phyloP scores from a whole-genome alignment of 73 alveolate genomes.

The Stentor coeruleus region DNA sequence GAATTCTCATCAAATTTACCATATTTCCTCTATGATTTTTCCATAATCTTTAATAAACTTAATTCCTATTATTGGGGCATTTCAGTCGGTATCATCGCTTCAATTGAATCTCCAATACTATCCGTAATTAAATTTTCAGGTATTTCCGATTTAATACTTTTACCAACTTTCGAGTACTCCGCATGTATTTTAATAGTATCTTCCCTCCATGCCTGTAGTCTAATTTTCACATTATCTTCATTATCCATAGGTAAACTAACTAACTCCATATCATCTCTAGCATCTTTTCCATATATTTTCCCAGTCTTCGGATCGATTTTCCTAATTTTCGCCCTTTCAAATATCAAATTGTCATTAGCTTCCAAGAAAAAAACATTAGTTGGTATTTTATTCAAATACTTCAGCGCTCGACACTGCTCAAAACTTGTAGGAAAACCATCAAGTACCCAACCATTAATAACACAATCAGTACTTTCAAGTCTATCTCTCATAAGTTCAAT shows the following conservation, averaged over 20 bases:
- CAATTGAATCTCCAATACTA: not conserved
- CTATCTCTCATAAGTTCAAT: constrained; percentile 74
- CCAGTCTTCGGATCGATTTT: constrained; percentile 77
- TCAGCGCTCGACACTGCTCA: constrained; percentile 69
- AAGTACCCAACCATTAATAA: constrained; percentile 86
- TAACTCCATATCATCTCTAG: not conserved
- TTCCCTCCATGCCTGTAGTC: constrained; percentile 12
- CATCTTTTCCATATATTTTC: not conserved
- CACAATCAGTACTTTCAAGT: constrained; percentile 72
- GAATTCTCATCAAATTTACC: no score
- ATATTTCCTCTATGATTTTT: not conserved
- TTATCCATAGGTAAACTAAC: not conserved
- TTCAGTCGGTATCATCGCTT: not conserved
- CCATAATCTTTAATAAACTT: not conserved
- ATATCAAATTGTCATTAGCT: constrained; percentile 51
- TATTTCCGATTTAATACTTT: not conserved
- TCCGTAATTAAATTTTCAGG: not conserved
- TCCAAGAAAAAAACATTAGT: constrained; percentile 73
- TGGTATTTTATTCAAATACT: constrained; percentile 44
- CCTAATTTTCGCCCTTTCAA: constrained; percentile 48
- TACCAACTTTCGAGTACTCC: constrained; percentile 22
- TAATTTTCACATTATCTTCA: not conserved
- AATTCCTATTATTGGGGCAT: not conserved
- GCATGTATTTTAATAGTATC: not conserved
- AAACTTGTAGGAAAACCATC: constrained; percentile 91